Conservation (phyloP, 805 yeast genomes). For the Ogataea dorogensis region DNA sequence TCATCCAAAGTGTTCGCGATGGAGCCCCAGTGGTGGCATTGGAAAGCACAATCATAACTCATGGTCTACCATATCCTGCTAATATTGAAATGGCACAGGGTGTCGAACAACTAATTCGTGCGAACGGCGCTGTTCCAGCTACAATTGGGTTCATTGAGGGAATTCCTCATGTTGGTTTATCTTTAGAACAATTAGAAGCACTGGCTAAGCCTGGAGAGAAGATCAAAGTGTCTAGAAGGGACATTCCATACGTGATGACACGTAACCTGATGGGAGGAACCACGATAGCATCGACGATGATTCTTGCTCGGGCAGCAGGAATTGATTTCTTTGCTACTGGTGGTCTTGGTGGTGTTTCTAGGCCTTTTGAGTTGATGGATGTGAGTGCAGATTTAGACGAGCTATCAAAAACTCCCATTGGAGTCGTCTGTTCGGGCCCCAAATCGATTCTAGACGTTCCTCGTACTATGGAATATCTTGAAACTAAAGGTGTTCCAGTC, state of each 20-base stretch:
- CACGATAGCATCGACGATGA: slow-evolving; percentile 87
- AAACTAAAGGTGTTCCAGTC: slow-evolving; percentile 88
- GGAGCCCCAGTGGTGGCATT: slow-evolving; percentile 73
- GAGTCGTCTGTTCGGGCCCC: slow-evolving; percentile 93
- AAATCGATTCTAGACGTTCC: slow-evolving; percentile 80
- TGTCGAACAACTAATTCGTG: slow-evolving; percentile 63
- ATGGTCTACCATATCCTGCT: slow-evolving; percentile 81
- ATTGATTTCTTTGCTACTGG: slow-evolving; percentile 89
- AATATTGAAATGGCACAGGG: slow-evolving; percentile 68
- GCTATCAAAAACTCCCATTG: slow-evolving; percentile 75
- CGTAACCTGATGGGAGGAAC: slow-evolving; percentile 75
- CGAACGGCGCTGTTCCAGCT: slow-evolving; percentile 74
- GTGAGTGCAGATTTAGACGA: slow-evolving; percentile 87
- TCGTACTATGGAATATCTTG: slow-evolving; percentile 80
- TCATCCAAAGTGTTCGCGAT: slow-evolving; percentile 56
- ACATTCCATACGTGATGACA: slow-evolving; percentile 70
- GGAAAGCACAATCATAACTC: slow-evolving; percentile 86
- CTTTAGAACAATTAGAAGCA: slow-evolving; percentile 43
- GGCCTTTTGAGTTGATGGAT: slow-evolving; percentile 74
- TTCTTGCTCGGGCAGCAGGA: slow-evolving; percentile 70
- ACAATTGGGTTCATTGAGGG: slow-evolving; percentile 80
- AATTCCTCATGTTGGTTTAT: slow-evolving; percentile 65
- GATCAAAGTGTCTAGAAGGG: slow-evolving; percentile 75
- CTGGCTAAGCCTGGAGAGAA: slow-evolving; percentile 43
- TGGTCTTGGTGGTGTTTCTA: slow-evolving; percentile 89